Evolutionary conservation across 352 stramenopile species (phyloP).

Genomic region (Saprolegnia diclina): DNA sequence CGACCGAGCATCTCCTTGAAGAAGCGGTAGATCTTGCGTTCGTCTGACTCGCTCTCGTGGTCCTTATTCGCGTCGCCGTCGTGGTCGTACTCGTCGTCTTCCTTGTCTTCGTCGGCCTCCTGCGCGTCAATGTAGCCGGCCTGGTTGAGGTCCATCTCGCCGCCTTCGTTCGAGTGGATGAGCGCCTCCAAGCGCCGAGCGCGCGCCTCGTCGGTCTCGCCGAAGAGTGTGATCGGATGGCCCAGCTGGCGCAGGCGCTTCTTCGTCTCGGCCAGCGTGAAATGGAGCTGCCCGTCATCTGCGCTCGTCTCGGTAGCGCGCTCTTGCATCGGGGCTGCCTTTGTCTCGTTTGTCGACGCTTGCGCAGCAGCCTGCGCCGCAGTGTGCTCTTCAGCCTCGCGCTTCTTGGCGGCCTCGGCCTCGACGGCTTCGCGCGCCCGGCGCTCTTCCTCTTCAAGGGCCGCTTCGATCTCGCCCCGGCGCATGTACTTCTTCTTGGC

Average conservation of each 20-base stretch:
- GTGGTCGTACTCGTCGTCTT: conserved; percentile 28
- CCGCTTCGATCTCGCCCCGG: conserved; percentile 59
- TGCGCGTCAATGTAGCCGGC: conserved; percentile 31
- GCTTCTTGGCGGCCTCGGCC: neutral
- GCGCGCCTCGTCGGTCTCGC: conserved; percentile 57
- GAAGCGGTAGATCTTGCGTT: conserved; percentile 84
- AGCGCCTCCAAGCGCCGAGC: conserved; percentile 47
- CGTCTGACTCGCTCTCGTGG: conserved; percentile 42
- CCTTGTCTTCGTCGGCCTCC: conserved; percentile 18
- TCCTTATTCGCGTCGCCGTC: conserved; percentile 27
- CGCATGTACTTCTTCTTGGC: conserved; percentile 73
- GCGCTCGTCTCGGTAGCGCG: neutral
- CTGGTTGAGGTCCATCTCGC: conserved; percentile 31
- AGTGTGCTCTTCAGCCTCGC: neutral
- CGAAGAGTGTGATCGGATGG: conserved; percentile 85
- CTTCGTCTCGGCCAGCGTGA: conserved; percentile 74
- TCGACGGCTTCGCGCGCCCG: neutral
- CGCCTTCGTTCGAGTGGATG: conserved; percentile 18
- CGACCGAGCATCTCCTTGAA: conserved; percentile 91
- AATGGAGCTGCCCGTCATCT: conserved; percentile 8
- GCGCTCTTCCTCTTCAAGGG: conserved; percentile 36
- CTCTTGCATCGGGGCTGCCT: neutral
- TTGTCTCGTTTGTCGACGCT: conserved; percentile 26
- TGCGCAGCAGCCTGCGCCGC: conserved; percentile 24
- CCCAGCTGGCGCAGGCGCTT: conserved; percentile 70